A percentile compares a stretch with the other conserved stretches of the same genome.
These are phyloP conservation scores for Marchantia polymorpha DNA, from an alignment of 225 moss, liverwort and hornwort species.

Conservation along the genomic window DNA sequence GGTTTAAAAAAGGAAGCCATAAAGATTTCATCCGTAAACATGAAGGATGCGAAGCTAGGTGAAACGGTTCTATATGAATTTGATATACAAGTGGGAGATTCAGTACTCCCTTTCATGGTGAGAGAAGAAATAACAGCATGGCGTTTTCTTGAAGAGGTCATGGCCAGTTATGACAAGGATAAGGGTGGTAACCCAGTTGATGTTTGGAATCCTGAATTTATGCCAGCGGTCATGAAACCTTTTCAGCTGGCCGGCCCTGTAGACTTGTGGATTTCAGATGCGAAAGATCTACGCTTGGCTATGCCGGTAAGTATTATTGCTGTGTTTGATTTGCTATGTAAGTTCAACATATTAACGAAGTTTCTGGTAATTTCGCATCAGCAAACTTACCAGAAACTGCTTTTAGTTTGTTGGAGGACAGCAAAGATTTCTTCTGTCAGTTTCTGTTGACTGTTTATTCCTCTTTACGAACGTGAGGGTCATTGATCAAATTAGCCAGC, in stretches of 20 bases:
- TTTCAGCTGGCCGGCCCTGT: constrained; percentile 86
- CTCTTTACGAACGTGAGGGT: background rate
- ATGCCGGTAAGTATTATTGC: constrained; percentile 84
- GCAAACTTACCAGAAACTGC: background rate
- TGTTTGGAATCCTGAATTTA: constrained; percentile 61
- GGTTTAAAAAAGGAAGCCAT: constrained; percentile 68
- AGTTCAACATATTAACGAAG: too few relatives aligned
- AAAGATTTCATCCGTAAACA: constrained; percentile 63
- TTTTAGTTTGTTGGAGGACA: too few relatives aligned
- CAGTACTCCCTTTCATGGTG: constrained; percentile 58
- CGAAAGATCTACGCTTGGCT: constrained; percentile 74
- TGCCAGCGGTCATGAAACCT: constrained; percentile 60
- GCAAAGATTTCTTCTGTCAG: background rate
- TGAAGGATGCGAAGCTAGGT: constrained; percentile 83
- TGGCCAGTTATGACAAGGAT: constrained; percentile 28
- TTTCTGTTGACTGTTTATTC: background rate
- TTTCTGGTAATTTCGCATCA: background rate
- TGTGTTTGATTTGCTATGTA: too few relatives aligned
- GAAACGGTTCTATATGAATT: constrained; percentile 82
- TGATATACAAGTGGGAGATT: constrained; percentile 65
- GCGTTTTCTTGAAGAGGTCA: constrained; percentile 68
- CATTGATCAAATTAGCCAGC: background rate
- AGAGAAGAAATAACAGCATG: constrained; percentile 70
- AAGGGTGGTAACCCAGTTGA: constrained; percentile 41
- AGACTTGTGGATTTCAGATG: constrained; percentile 86